A percentile compares a stretch with the other conserved stretches of the same genome.
phyloP scores from a whole-genome alignment of 2,329 filamentous ascomycete species.

The Amesomyces nigricolor region DNA sequence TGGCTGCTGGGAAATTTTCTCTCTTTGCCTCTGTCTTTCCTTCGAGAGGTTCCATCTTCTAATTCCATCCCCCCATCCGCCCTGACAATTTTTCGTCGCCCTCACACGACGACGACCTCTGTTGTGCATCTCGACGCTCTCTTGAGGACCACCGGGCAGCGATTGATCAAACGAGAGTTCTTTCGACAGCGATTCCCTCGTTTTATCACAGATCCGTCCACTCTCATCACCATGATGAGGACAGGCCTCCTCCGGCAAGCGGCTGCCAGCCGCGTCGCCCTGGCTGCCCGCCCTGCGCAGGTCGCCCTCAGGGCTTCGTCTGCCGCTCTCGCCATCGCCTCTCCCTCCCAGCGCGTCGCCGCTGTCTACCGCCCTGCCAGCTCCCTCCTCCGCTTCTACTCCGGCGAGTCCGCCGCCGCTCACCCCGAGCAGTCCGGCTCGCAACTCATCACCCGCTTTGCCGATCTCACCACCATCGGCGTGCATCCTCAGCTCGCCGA shows the following conservation, averaged over 20 bases:
- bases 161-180: conserved; percentile 1
- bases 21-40: background rate
- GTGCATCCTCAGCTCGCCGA: conserved; percentile 61
- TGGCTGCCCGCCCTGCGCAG: conserved; percentile 22
- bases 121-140: conserved; percentile 4
- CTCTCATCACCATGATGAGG: conserved; percentile 23
- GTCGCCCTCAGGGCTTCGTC: conserved; percentile 18
- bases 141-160: background rate
- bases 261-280: conserved; percentile 24
- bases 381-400: conserved; percentile 34
- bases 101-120: background rate
- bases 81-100: conserved; percentile 1
- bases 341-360: conserved; percentile 9
- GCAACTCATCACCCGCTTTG: conserved; percentile 37
- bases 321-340: conserved; percentile 27
- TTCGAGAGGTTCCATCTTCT: no score
- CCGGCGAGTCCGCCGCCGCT: conserved; percentile 33
- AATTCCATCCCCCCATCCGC: background rate
- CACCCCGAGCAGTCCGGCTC: conserved; percentile 14
- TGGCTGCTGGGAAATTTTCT: conserved; percentile 7
- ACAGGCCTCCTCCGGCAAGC: conserved; percentile 26
- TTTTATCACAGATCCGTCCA: no score
- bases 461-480: conserved; percentile 40
- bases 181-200: background rate
- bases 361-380: conserved; percentile 13